Conservation (phyloP, 2,329 filamentous ascomycete genomes). For the Neurospora sp. region DNA sequence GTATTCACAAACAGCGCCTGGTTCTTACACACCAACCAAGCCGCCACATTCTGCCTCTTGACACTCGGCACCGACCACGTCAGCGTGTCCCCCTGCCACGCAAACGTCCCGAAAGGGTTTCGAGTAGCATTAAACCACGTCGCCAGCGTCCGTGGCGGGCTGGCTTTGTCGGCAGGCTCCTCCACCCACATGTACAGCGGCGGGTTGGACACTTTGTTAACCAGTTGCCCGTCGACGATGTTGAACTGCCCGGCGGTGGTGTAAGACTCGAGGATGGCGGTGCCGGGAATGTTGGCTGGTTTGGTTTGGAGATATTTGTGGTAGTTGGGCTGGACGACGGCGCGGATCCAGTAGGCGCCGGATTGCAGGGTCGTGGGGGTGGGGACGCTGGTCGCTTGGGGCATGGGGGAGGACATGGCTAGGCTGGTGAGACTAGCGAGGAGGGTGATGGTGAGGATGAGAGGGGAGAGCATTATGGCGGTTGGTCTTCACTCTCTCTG, state of each 20-base stretch:
- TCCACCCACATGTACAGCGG: slow-evolving; percentile 39
- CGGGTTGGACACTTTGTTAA: slow-evolving; percentile 35
- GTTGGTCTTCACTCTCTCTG: background rate
- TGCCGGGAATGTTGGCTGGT: slow-evolving; percentile 32
- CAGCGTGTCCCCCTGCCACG: slow-evolving; percentile 47
- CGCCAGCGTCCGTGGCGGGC: slow-evolving; percentile 36
- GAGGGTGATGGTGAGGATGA: background rate
- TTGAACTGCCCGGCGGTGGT: slow-evolving; percentile 49
- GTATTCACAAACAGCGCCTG: slow-evolving; percentile 48
- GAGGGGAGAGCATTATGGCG: background rate
- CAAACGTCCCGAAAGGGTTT: slow-evolving; percentile 47
- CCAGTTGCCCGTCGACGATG: slow-evolving; percentile 44
- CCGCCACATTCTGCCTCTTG: slow-evolving; percentile 42
- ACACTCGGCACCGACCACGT: slow-evolving; percentile 42
- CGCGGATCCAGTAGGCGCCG: slow-evolving; percentile 49
- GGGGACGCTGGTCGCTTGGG: slow-evolving; percentile 5
- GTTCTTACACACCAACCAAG: slow-evolving; percentile 48
- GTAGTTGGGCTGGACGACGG: slow-evolving; percentile 47
- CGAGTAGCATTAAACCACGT: slow-evolving; percentile 41
- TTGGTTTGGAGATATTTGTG: slow-evolving; percentile 44
- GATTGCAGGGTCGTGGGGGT: slow-evolving; percentile 33
- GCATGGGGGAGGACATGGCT: background rate
- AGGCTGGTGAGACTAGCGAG: background rate
- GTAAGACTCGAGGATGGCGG: slow-evolving; percentile 40
- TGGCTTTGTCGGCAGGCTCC: slow-evolving; percentile 29